These are phyloP conservation scores for Luvunga scandens DNA, from an alignment of 345 rosid genomes.

Conservation along the genomic window DNA sequence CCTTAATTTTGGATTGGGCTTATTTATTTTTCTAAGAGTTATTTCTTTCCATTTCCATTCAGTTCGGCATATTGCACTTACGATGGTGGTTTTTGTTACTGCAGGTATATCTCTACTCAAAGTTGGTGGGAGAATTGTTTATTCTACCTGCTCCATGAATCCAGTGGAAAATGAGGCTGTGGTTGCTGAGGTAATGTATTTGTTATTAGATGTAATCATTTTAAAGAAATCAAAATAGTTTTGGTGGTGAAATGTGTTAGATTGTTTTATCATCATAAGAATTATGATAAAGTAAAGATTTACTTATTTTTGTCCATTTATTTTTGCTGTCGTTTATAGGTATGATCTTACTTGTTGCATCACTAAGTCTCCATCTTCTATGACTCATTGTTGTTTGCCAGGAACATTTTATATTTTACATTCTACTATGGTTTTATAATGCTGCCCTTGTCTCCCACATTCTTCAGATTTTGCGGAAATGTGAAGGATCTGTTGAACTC, in stretches of 20 bases:
- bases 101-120: slow-evolving; percentile 77
- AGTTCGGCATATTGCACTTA: neutral
- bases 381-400: neutral
- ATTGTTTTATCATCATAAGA: neutral
- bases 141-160: slow-evolving; percentile 98
- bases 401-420: neutral
- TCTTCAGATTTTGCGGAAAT: slow-evolving; percentile 69
- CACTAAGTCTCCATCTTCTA: neutral
- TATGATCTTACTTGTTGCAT: neutral
- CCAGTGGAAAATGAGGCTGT: slow-evolving; percentile 98
- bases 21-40: neutral
- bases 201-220: neutral
- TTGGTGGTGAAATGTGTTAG: neutral
- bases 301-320: neutral
- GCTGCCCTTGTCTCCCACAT: slow-evolving; percentile 1
- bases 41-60: neutral
- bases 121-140: slow-evolving; percentile 97
- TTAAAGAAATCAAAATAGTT: too few relatives aligned
- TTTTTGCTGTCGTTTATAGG: neutral
- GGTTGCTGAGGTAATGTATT: slow-evolving; percentile 74
- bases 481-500: slow-evolving; percentile 81
- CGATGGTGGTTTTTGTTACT: slow-evolving; percentile 12
- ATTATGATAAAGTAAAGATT: neutral
- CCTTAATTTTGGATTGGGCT: neutral
- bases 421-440: too few relatives aligned